phyloP scores from a whole-genome alignment of 2,329 filamentous ascomycete species.

The Hymenoscyphus occultus region DNA sequence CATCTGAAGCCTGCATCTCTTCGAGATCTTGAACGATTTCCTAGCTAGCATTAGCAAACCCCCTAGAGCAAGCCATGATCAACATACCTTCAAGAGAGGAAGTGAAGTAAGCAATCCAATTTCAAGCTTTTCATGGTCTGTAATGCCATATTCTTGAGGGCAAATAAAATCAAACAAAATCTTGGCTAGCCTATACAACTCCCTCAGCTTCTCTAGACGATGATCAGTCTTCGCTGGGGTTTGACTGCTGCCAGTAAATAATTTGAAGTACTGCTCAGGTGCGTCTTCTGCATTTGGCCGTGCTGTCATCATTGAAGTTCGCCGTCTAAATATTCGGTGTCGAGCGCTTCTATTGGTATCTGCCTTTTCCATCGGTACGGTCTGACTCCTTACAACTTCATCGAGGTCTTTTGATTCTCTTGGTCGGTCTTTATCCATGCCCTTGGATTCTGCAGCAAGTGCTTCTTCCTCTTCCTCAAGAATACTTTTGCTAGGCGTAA shows the following conservation, averaged over 20 bases:
- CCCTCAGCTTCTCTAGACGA: constrained; percentile 81
- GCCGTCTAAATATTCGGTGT: constrained; percentile 56
- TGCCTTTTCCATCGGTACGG: constrained; percentile 27
- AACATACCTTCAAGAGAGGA: constrained; percentile 65
- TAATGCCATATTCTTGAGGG: constrained; percentile 96
- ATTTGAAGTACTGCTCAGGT: constrained; percentile 73
- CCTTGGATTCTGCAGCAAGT: constrained; percentile 35
- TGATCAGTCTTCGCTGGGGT: constrained; percentile 79
- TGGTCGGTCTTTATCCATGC: constrained; percentile 28
- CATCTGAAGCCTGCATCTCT: constrained; percentile 91
- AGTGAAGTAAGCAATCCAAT: constrained; percentile 93
- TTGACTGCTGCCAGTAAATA: constrained; percentile 74
- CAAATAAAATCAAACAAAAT: constrained; percentile 98
- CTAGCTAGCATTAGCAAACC: constrained; percentile 39
- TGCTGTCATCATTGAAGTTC: constrained; percentile 59
- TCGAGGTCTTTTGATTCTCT: constrained; percentile 25
- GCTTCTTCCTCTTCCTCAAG: constrained; percentile 62
- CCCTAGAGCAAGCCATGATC: background rate
- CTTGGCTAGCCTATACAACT: constrained; percentile 91
- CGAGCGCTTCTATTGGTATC: constrained; percentile 33
- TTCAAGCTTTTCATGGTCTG: constrained; percentile 94
- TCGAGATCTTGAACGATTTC: constrained; percentile 97
- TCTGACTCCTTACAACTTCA: constrained; percentile 18
- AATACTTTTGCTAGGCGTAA: constrained; percentile 79
- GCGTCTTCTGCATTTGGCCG: constrained; percentile 50